Evolutionary conservation across 768 basidiomycete species (phyloP), one percentile per base, ranked within the genome.

Genomic region (Suillus americanus): DNA sequence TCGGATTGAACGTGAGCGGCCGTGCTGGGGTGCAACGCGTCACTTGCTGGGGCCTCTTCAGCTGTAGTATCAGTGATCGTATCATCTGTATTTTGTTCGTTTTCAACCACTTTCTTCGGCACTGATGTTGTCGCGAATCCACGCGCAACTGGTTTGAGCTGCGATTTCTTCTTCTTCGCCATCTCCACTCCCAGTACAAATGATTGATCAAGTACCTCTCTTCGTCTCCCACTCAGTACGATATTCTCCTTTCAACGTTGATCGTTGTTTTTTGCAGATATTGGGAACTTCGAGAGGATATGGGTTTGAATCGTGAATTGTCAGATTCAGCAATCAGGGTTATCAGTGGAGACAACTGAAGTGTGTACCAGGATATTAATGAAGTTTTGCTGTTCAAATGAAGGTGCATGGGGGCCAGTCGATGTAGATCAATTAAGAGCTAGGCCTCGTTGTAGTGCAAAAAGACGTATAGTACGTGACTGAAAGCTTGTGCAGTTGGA

Each of bases 141-240:
- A 62, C 94, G 87, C 48, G 76, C 84, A 48, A 90, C 80, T 25
- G 89, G 86, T 77, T 91, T 92, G 70, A 90, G 74, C 73, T 92
- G 88, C 7, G 87, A 86, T 79, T 92, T 94, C 83, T 89, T 94
- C 81, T 92, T 93, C 82, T 93, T 94, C 65, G 88, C 81, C 91
- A 92, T 92, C 51, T 59, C 37, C 62, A 33, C 57, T 59, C 40
- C 57, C 25, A 59, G 25, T 18, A 41, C 18, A 20, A 23, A 40
- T 40, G 18, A 59, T 28, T 59, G 28, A 41, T 41, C 25, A 13
- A 41, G 12, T 23, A 28, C 40, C 25, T 7, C 23, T 20, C 10
- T 41, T 59, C 20, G 57, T 59, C 25, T 41, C 25, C 30, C 40
- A 25, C 35, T 38, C 56, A 40, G 23, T 2, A 37, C 8, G n/a